Evolutionary conservation across 2,329 filamentous ascomycete genomes (phyloP), one percentile per base, ranked within the genome.

Genomic region (Aspergillus fructus): DNA sequence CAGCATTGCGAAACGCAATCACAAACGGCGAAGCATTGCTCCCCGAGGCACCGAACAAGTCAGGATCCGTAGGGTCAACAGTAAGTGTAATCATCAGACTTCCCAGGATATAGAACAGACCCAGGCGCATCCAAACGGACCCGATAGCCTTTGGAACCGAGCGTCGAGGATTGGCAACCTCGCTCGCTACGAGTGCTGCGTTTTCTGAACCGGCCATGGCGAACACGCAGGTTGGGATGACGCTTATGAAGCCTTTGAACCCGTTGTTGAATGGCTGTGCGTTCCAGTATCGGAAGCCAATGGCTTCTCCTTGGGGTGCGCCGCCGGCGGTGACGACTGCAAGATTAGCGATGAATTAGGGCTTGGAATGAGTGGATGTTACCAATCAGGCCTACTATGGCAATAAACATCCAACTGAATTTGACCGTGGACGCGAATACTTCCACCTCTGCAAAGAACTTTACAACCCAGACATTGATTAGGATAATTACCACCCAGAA

Each of bases 241-340:
- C 73, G 7, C 64, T 64, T 12, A 74, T 63, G 42, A 74, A 74
- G 3, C 77, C 78, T 56, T 76, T 78, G 71, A 79, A 78, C 49
- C 76, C 77, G 56, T 80, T 68, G 2, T 70, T 76, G 59, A 79
- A 79, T 7, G 76, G 67, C 41, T 65, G 67, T 9, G 65, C 59
- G 60, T 77, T 74, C 78, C 78, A 80, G 66, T 79, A 80, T 4
- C 72, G 68, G 67, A 80, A 80, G 1, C 78, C 78, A 2, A 78
- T 73, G 2, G 74, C 64, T 5, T 64, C 65, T 39, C 70, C 64
- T 49, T 68, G 70, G 24, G 77, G 74, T 2, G 71, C 76, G 8
- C 76, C 76, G 7, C 78, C 78, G n/a, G 78, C 78, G 11, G 76
- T 76, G 24, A 24, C 24, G 7, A 24, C 24, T 24, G 24, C 24